Evolutionary conservation across 306 rosid genomes (phyloP).

Genomic region (Cicer judaicum): DNA sequence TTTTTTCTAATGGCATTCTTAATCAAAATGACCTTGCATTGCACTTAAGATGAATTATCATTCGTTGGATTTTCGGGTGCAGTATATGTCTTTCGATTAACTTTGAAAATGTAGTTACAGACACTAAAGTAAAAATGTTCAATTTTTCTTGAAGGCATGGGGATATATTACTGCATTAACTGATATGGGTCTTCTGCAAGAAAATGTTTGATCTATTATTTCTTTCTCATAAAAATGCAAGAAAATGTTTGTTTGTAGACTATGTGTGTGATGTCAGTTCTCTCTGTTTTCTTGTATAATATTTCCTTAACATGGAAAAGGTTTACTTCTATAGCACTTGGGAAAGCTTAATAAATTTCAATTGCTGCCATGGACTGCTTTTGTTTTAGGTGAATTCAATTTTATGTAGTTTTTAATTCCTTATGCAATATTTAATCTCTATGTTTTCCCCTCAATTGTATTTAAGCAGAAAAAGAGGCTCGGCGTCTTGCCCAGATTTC

Average conservation of each 20-base stretch:
- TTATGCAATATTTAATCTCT: background rate
- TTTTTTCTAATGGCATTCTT: slow-evolving; percentile 10
- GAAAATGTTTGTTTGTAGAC: background rate
- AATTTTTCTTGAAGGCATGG: background rate
- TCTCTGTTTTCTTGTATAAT: background rate
- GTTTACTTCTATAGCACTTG: slow-evolving; percentile 24
- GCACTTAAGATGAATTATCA: slow-evolving; percentile 1
- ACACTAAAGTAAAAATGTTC: background rate
- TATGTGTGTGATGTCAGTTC: background rate
- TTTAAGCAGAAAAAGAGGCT: slow-evolving; percentile 55
- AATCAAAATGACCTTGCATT: slow-evolving; percentile 12
- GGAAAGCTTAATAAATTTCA: slow-evolving; percentile 17
- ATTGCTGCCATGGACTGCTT: background rate
- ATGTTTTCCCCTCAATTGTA: slow-evolving; percentile 33
- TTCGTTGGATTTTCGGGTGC: background rate
- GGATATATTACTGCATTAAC: slow-evolving; percentile 8
- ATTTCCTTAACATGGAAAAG: slow-evolving; percentile 19
- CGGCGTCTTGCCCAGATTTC: slow-evolving; percentile 50
- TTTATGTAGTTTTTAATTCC: slow-evolving; percentile 25
- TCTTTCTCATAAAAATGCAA: background rate
- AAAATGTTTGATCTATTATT: slow-evolving; percentile 21
- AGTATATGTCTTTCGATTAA: slow-evolving; percentile 4
- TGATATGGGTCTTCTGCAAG: slow-evolving; percentile 7
- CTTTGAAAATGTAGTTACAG: slow-evolving; percentile 6
- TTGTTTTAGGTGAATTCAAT: slow-evolving; percentile 19